Conservation (phyloP, 2,329 filamentous ascomycete species). For the Beauveria australis region DNA sequence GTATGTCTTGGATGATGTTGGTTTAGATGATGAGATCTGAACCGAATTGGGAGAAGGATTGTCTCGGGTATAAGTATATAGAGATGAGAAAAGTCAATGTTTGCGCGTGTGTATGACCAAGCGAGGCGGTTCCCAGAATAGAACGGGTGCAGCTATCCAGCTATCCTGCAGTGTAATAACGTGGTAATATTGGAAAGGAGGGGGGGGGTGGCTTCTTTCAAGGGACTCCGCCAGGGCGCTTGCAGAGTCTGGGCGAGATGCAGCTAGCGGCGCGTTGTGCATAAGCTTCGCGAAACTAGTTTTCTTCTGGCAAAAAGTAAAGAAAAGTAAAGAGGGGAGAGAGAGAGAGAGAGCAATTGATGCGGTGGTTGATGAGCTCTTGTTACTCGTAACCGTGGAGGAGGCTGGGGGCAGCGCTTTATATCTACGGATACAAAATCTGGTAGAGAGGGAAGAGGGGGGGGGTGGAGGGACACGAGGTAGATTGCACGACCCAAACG, state of each 20-base stretch:
- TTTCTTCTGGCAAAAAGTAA: background rate
- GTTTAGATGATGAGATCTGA: slow-evolving; percentile 7
- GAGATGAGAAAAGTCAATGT: background rate
- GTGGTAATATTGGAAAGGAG: background rate
- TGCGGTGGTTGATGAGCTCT: background rate
- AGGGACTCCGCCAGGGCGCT: slow-evolving; percentile 7
- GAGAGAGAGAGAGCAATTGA: no score
- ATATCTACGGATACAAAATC: no score
- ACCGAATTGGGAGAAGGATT: slow-evolving; percentile 7
- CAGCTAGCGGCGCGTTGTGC: background rate
- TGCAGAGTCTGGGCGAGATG: slow-evolving; percentile 5
- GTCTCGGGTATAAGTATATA: slow-evolving; percentile 8
- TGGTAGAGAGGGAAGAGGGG: no score
- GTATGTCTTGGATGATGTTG: slow-evolving; percentile 2
- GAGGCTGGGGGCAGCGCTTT: no score
- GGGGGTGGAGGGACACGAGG: no score
- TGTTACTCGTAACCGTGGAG: no score
- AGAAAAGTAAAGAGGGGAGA: background rate
- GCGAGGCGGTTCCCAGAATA: slow-evolving; percentile 8
- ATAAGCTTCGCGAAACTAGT: background rate
- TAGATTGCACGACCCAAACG: background rate
- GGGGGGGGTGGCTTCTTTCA: background rate
- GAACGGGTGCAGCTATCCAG: background rate
- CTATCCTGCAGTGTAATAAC: background rate
- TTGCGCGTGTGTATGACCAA: background rate